Evolutionary conservation across 192 early-diverging fungal genomes (phyloP).

Genomic region (Phycomyces blakesleeanus): DNA sequence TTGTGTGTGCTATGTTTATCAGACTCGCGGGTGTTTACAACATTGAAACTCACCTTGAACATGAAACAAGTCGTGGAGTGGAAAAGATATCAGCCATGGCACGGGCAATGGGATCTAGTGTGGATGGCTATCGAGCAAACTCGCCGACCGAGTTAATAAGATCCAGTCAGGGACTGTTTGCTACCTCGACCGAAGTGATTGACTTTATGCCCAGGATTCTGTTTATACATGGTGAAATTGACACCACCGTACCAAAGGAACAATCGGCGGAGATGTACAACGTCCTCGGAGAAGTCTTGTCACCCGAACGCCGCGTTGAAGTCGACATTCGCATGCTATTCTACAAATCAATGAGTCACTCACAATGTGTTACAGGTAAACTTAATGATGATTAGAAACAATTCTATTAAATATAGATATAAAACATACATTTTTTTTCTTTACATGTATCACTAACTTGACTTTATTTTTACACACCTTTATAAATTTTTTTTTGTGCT

Average conservation of each 20-base stretch:
- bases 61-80: slow-evolving; percentile 49
- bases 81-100: slow-evolving; percentile 55
- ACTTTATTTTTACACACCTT: too few species aligned
- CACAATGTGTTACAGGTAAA: slow-evolving; percentile 35
- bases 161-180: slow-evolving; percentile 19
- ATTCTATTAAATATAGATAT: too few species aligned
- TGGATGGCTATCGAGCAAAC: slow-evolving; percentile 14
- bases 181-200: slow-evolving; percentile 20
- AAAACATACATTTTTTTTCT: too few species aligned
- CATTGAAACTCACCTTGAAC: slow-evolving; percentile 43
- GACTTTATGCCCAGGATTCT: slow-evolving; percentile 30
- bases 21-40: slow-evolving; percentile 49
- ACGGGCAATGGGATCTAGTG: slow-evolving; percentile 48
- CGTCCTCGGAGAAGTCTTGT: slow-evolving; percentile 28
- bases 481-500: neutral
- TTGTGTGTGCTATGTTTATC: too few species aligned
- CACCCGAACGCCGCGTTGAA: slow-evolving; percentile 26
- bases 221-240: slow-evolving; percentile 37
- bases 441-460: too few species aligned
- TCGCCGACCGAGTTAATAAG: slow-evolving; percentile 30
- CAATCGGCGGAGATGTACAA: slow-evolving; percentile 34
- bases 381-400: neutral
- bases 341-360: slow-evolving; percentile 35
- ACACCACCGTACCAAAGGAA: slow-evolving; percentile 26
- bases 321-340: slow-evolving; percentile 36